Evolutionary conservation across 768 basidiomycete species (phyloP), one percentile per base, ranked within the genome.

Genomic region (Amanita thiersii): DNA sequence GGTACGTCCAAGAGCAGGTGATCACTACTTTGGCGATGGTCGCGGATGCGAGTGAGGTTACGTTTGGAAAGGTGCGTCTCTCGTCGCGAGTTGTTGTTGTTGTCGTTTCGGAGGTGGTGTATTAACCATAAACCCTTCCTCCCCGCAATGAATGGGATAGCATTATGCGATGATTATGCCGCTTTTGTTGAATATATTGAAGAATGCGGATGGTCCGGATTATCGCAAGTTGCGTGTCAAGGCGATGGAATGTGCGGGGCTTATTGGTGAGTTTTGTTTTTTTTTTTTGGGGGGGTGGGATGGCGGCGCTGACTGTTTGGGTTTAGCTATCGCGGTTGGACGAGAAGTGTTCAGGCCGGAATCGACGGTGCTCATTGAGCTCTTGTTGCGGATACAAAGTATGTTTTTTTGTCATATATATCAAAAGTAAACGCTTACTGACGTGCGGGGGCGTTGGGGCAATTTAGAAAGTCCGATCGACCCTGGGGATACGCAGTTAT

Each of bases 21-120:
- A 77, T 94, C 40, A 91, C 86, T 21, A 88, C 86, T 9, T 61
- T 93, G 21, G 88, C 89, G 2, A 90, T 90, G 80, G 84, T 92
- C 1, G 88, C 89, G 0, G 84, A 89, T 56, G 84, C 82, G 0
- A 87, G 87, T 49, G 86, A 88, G 59, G 63, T 61, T 1, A 82
- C 78, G 2, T 92, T 93, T 55, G 74, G 68, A 5, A 83, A 84
- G 70, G 86, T 78, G 46, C 1, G 61, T 53, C 37, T 46, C 10
- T 31, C 37, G 5, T 47, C 7, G 12, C 7, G 33, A 35, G 17
- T 35, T 35, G 12, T 35, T 35, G n/a, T 7, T 28, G 26, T 35
- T 7, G 33, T 9, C 33, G 33, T 20, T 38, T 25, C n/a, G n/a
- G 10, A 21, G 47, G 37, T 49, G 9, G 2, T 39, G 8, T 37